A percentile compares a stretch with the other conserved stretches of the same genome.
phyloP scores from a whole-genome alignment of 1,284 basidiomycete genomes.

The Trametes versicolor region DNA sequence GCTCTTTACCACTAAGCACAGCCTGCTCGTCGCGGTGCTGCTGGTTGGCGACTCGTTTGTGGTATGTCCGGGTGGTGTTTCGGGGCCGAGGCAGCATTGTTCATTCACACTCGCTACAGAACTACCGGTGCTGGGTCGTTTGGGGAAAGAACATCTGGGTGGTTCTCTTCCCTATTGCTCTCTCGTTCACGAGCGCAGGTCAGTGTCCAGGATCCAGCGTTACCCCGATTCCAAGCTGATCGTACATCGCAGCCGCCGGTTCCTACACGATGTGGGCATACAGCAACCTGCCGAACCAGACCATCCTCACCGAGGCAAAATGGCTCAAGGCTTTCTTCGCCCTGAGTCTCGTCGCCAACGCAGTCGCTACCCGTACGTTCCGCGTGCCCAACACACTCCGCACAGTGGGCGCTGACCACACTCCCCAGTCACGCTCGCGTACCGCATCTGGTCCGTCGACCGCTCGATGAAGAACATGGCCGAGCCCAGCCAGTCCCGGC shows the following conservation, averaged over 20 bases:
- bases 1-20: constrained; percentile 27
- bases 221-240: background rate
- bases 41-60: constrained; percentile 31
- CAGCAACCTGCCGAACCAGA: constrained; percentile 1
- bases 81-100: background rate
- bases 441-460: constrained; percentile 27
- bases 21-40: constrained; percentile 21
- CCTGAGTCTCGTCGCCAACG: constrained; percentile 11
- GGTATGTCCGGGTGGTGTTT: constrained; percentile 14
- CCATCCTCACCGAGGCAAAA: background rate
- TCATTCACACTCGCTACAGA: constrained; percentile 8
- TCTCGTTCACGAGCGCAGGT: constrained; percentile 28
- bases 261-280: constrained; percentile 13
- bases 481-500: background rate
- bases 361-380: background rate
- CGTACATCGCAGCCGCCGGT: background rate
- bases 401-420: background rate
- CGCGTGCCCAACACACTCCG: background rate
- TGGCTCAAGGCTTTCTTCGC: constrained; percentile 12
- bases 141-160: constrained; percentile 30
- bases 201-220: background rate
- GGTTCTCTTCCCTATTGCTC: constrained; percentile 25
- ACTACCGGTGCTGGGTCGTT: constrained; percentile 33
- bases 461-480: constrained; percentile 5
- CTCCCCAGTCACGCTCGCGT: constrained; percentile 16